Evolutionary conservation across 768 basidiomycete species (phyloP).

Genomic region (Pleurotus tuber-regium): DNA sequence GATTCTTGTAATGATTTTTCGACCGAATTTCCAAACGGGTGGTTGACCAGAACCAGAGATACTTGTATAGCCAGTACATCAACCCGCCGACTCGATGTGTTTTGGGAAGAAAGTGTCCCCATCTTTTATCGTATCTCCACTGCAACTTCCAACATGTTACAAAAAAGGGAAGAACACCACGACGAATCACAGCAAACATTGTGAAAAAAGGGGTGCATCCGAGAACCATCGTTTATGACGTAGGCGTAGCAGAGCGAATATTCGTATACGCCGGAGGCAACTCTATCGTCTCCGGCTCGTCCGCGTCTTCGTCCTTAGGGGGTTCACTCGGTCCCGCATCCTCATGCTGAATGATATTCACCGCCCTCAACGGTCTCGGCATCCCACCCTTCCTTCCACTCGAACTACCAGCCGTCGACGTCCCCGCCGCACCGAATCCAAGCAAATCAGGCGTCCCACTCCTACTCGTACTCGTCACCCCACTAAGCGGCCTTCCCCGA

Average conservation of each 20-base stretch:
- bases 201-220: no score
- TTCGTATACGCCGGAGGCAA: conserved; percentile 83
- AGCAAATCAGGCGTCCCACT: conserved; percentile 45
- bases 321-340: conserved; percentile 64
- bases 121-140: no score
- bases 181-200: no score
- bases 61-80: no score
- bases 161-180: no score
- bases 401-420: conserved; percentile 22
- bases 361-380: conserved; percentile 48
- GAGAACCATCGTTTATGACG: no score
- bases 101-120: no score
- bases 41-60: no score
- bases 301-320: conserved; percentile 29
- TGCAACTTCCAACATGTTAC: no score
- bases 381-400: conserved; percentile 44
- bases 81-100: no score
- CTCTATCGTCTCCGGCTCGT: conserved; percentile 72
- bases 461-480: conserved; percentile 37
- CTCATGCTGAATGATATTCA: conserved; percentile 84
- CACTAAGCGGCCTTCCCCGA: conserved; percentile 34
- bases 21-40: no score
- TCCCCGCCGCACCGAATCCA: conserved; percentile 19
- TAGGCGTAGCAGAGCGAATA: conserved; percentile 30
- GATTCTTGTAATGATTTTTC: no score